These are phyloP conservation scores for Nitzschia sp. DNA, from an alignment of 108 stramenopile genomes.

Conservation along the genomic window DNA sequence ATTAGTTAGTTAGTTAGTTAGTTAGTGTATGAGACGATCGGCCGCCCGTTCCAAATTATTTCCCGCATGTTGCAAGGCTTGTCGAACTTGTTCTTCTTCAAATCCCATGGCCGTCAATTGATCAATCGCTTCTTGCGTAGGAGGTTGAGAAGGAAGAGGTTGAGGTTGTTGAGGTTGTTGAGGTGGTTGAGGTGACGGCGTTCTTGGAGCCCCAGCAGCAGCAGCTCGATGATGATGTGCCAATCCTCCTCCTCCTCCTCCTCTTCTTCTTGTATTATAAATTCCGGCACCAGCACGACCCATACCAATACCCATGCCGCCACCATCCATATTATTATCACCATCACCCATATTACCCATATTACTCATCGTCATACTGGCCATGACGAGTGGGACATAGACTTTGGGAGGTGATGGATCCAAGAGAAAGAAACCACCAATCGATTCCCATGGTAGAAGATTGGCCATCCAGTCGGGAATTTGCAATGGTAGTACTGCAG, in stretches of 20 bases:
- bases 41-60: slow-evolving; percentile 92
- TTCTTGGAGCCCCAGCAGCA: background rate
- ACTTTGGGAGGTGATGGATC: slow-evolving; percentile 20
- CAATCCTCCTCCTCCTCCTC: background rate
- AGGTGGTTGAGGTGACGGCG: background rate
- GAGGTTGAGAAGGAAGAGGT: slow-evolving; percentile 34
- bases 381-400: slow-evolving; percentile 7
- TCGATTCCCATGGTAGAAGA: slow-evolving; percentile 22
- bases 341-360: no score
- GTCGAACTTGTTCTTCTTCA: slow-evolving; percentile 67
- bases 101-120: slow-evolving; percentile 86
- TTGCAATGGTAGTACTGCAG: slow-evolving; percentile 2
- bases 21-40: no score
- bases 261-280: no score
- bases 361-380: background rate
- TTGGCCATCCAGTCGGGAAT: slow-evolving; percentile 19
- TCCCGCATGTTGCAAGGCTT: slow-evolving; percentile 60
- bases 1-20: no score
- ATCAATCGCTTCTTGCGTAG: slow-evolving; percentile 70
- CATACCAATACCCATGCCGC: background rate
- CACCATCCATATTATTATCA: background rate
- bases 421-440: slow-evolving; percentile 23
- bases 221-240: background rate
- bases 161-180: slow-evolving; percentile 3
- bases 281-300: background rate